These are phyloP conservation scores for Patellifolia procumbens DNA, from an alignment of 179 eudicot genomes.

Conservation along the genomic window DNA sequence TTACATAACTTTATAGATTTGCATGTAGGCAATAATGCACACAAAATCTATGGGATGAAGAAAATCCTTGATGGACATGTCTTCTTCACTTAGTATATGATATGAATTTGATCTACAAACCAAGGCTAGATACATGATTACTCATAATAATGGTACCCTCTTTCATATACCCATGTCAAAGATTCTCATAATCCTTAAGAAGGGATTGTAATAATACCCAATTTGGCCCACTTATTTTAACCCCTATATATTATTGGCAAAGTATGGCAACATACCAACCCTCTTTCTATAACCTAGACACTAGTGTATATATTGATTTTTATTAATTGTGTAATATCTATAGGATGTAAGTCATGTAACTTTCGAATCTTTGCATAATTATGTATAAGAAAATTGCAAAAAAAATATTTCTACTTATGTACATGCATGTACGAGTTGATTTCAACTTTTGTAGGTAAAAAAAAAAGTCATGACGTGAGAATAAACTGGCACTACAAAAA, in stretches of 20 bases:
- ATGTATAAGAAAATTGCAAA: slow-evolving; percentile 13
- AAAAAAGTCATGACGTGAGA: slow-evolving; percentile 13
- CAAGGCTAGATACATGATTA: slow-evolving; percentile 16
- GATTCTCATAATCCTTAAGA: slow-evolving; percentile 28
- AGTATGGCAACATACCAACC: slow-evolving; percentile 25
- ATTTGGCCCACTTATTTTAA: slow-evolving; percentile 26
- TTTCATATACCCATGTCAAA: slow-evolving; percentile 14
- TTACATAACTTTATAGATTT: slow-evolving; percentile 32
- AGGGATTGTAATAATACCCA: slow-evolving; percentile 20
- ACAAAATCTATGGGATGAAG: slow-evolving; percentile 30
- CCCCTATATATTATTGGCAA: slow-evolving; percentile 5
- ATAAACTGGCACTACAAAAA: slow-evolving; percentile 7
- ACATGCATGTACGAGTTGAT: background rate
- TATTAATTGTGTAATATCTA: slow-evolving; percentile 11
- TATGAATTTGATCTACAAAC: background rate
- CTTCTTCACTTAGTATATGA: slow-evolving; percentile 23
- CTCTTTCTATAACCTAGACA: background rate
- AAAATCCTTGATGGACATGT: slow-evolving; percentile 28
- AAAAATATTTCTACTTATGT: background rate
- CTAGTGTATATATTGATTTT: background rate
- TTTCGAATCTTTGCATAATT: slow-evolving; percentile 26
- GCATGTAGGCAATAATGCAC: slow-evolving; percentile 34
- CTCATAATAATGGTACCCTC: slow-evolving; percentile 1
- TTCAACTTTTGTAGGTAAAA: background rate
- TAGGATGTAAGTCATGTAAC: slow-evolving; percentile 12